Base-by-base conservation (phyloP, 768 basidiomycete species). In the Russula foetens region DNA sequence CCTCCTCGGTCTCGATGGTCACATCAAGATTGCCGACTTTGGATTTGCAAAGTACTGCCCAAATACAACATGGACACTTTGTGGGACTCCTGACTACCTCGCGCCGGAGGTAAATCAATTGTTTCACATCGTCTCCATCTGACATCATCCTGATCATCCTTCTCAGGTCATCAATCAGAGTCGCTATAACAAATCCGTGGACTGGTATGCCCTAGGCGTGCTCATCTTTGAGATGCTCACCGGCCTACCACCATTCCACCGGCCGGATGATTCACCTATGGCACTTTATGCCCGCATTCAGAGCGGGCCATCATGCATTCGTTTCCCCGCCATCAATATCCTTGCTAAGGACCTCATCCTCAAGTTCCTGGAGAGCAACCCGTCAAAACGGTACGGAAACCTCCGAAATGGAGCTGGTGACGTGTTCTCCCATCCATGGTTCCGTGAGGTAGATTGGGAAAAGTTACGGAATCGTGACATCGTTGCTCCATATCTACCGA, bases 201-300 rank as follows among this genome's bases (percentile, higher is more conserved):
- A 99, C 70, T 99, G 95, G 95, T 99, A 98, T 75, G 96, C 97
- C 1, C 82, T 98, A 53, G 97, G 97, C 53, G 92, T 99, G 56
- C 84, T 99, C 62, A 89, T 95, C 58, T 99, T 90, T 71, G 97
- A 99, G 74, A 98, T 98, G 95, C 81, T 99, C 46, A 93, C 90
- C 0, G 97, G 97, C 8, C 85, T 89, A 28, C 92, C 95, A 28
- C 97, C 97, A 0, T 98, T 93, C 77, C 95, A 97, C 74, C 88
- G 90, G 71, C 77, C 81, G 26, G 91, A 92, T 69, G 65, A 83
- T 49, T 90, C 92, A 69, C 95, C 90, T 23, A 83, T 95, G 67
- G 76, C 83, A 46, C 81, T 98, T 44, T 98, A 99, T 73, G 92
- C 97, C 72, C 90, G 90, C 73, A 98, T 99, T 66, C 79, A 88